These are phyloP conservation scores for Fusarium udum DNA, from an alignment of 2,329 filamentous ascomycete genomes.

Conservation along the genomic window DNA sequence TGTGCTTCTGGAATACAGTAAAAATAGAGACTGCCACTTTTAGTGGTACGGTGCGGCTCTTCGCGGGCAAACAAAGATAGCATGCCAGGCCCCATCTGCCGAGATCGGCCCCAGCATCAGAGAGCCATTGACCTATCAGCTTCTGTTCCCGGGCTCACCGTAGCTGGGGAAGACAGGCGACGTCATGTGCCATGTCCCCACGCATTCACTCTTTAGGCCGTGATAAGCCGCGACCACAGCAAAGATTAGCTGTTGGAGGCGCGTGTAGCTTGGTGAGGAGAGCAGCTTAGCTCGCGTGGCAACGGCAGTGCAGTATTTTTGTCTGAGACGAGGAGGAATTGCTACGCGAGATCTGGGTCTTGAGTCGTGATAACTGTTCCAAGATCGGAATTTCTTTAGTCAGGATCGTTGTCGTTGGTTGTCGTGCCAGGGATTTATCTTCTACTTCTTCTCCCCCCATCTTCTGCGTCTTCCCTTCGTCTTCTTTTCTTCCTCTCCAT, in stretches of 20 bases:
- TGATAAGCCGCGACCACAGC: conserved; percentile 44
- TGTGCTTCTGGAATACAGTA: neutral
- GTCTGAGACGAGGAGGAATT: conserved; percentile 2
- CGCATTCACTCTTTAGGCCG: conserved; percentile 39
- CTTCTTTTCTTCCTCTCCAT: conserved; percentile 6
- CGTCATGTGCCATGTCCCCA: conserved; percentile 40
- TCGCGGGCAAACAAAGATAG: conserved; percentile 34
- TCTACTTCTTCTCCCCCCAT: conserved; percentile 5
- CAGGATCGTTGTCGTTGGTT: conserved; percentile 12
- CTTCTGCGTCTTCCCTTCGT: neutral
- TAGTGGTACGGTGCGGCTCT: conserved; percentile 39
- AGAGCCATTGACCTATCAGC: conserved; percentile 41
- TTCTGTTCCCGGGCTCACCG: conserved; percentile 3
- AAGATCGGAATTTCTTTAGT: conserved; percentile 31
- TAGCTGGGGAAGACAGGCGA: conserved; percentile 30
- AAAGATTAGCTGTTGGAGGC: conserved; percentile 15
- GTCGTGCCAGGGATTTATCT: conserved; percentile 2
- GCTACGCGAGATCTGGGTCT: conserved; percentile 14
- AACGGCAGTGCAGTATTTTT: conserved; percentile 5
- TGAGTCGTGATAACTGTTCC: conserved; percentile 24
- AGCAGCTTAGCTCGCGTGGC: conserved; percentile 19
- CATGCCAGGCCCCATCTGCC: conserved; percentile 23
- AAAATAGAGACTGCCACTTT: neutral
- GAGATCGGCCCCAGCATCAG: conserved; percentile 36
- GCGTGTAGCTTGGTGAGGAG: conserved; percentile 6